Evolutionary conservation across 1,284 basidiomycete species (phyloP), one percentile per base, ranked within the genome.

Genomic region (Microbotryum scabiosae): DNA sequence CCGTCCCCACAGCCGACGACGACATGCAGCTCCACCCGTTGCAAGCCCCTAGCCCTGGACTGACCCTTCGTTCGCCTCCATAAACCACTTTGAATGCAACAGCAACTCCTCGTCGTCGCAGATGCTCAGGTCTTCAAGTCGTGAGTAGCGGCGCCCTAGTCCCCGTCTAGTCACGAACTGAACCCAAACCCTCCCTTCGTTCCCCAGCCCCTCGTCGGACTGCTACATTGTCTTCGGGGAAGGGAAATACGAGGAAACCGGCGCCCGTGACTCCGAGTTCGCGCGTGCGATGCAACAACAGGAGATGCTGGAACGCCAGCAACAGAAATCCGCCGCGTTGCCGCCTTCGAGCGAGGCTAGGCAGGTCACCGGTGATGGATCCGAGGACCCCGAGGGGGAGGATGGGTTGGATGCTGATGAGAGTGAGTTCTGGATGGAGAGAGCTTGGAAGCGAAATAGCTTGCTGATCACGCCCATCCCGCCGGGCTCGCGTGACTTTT

Each of bases 201-300:
- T n/a, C 20, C 4, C 2, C 55, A 60, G 56, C 56, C 85, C 88
- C 56, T 90, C 89, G 78, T 92, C 90, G 73, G 96, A 98, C 78
- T 90, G 88, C 78, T 97, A 98, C 82, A 91, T 98, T 75, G 91
- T 98, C 68, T 98, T 97, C 72, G 94, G 94, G 71, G 94, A 98
- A 81, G 92, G 91, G 70, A 96, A 93, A 83, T 85, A 57, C 36
- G 64, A 68, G 51, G 63, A 64, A 45, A 26, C 60, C 8, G 30
- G 48, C 4, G 47, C 51, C 32, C 57, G 51, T 5, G 57, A 57
- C 48, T 47, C 59, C 32, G 51, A 57, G 21, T 53, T 65, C 54
- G 60, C 59, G 59, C 30, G 50, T 20, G 56, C 26, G 63, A 68
- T 61, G 65, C 57, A 49, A 46, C 72, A 71, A 56, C 68, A 72